Percentiles rank a stretch among this genome's conserved stretches.
Evolutionary conservation across 306 rosid genomes (phyloP).

Genomic region (Cajanus cajan): DNA sequence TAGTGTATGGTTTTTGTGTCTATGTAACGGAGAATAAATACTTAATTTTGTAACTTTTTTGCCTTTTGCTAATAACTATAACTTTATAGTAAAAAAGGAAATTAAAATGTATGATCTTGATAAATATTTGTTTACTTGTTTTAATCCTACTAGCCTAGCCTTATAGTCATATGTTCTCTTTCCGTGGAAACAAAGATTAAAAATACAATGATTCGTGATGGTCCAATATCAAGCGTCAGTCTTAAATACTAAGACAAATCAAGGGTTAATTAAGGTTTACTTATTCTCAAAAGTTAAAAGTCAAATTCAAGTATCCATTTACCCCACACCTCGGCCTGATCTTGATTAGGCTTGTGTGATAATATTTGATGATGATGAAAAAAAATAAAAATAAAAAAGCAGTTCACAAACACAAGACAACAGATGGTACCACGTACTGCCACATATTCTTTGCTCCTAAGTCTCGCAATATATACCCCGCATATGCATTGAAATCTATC

Average conservation of each 20-base stretch:
- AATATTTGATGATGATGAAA: slow-evolving; percentile 13
- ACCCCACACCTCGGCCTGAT: slow-evolving; percentile 11
- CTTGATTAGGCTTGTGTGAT: slow-evolving; percentile 19
- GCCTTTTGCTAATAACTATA: no score
- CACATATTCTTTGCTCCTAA: slow-evolving; percentile 55
- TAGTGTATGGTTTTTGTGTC: background rate
- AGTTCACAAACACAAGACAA: background rate
- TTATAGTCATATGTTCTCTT: slow-evolving; percentile 14
- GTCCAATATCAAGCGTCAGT: slow-evolving; percentile 6
- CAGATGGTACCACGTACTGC: slow-evolving; percentile 14
- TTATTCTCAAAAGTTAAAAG: slow-evolving; percentile 4
- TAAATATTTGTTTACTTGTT: background rate
- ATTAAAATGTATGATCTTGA: background rate
- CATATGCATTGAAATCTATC: slow-evolving; percentile 13
- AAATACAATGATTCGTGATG: slow-evolving; percentile 23
- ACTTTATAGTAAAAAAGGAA: background rate
- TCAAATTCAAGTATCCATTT: background rate
- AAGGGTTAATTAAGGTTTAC: background rate
- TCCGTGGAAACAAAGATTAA: slow-evolving; percentile 39
- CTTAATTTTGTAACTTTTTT: no score
- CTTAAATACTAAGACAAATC: slow-evolving; percentile 24
- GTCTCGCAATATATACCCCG: slow-evolving; percentile 42
- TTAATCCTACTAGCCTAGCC: background rate
- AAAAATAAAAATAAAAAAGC: background rate
- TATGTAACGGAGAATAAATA: background rate